These are phyloP conservation scores for Penicillium goetzii DNA, from an alignment of 495 filamentous ascomycete genomes.

Conservation along the genomic window DNA sequence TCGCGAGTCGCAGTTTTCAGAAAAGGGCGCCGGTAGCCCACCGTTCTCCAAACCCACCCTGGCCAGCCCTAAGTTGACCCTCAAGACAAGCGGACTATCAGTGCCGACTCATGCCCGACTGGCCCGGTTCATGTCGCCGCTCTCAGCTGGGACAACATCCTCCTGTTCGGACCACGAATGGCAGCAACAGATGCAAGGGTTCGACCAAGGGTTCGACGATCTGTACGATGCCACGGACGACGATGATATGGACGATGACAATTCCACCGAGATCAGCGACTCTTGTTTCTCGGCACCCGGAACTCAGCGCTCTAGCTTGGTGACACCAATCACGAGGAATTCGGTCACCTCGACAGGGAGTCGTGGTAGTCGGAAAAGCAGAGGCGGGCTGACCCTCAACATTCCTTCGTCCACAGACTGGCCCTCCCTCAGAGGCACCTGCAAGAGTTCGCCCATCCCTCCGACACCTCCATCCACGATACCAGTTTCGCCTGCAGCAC, in stretches of 20 bases:
- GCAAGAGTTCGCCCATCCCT: conserved; percentile 68
- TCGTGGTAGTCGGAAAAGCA: conserved; percentile 43
- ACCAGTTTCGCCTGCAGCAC: conserved; percentile 72
- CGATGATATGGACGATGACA: conserved; percentile 47
- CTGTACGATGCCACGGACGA: conserved; percentile 82
- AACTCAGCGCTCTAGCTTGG: conserved; percentile 46
- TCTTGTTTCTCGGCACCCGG: conserved; percentile 49
- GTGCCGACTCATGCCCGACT: conserved; percentile 35
- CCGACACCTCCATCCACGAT: conserved; percentile 78
- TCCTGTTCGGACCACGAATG: conserved; percentile 53
- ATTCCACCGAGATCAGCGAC: conserved; percentile 51
- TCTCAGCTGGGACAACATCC: conserved; percentile 42
- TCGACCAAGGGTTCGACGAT: conserved; percentile 69
- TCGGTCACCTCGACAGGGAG: conserved; percentile 46
- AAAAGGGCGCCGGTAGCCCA: conserved; percentile 20
- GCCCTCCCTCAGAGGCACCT: conserved; percentile 57
- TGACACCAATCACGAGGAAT: conserved; percentile 43
- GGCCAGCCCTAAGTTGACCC: conserved; percentile 41
- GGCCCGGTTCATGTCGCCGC: conserved; percentile 40
- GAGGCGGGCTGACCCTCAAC: conserved; percentile 62
- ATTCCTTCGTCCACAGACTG: conserved; percentile 70
- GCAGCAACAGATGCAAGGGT: conserved; percentile 54
- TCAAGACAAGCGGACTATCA: conserved; percentile 43
- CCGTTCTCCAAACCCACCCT: conserved; percentile 13
- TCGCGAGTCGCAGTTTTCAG: conserved; percentile 37